Evolutionary conservation across 2,329 filamentous ascomycete genomes (phyloP), one percentile per base, ranked within the genome.

Genomic region (Chaetomiaceae sp.): DNA sequence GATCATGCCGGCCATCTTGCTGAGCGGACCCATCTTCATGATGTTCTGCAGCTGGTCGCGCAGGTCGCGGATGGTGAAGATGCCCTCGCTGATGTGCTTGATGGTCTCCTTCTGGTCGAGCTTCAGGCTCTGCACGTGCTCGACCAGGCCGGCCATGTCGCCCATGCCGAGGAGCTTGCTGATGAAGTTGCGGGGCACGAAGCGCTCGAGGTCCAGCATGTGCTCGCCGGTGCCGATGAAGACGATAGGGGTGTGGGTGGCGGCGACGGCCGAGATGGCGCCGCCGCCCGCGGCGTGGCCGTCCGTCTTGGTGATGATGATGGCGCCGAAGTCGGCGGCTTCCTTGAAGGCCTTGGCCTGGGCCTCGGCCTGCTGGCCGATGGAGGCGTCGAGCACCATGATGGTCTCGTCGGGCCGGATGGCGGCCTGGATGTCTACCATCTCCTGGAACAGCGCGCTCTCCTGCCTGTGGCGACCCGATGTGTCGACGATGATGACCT

Each of bases 1-100:
- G 54, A 98, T 97, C 93, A 98, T 98, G 59, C 90, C 89, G 0
- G 91, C 94, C 80, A 98, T 94, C 65, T 98, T 97, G 15, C 87
- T 94, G 1, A 98, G 71, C 0, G 93, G 93, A 0, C 93, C 93
- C 93, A 98, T 97, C 72, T 98, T 98, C 89, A 97, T 96, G 62
- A 98, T 96, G 61, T 97, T 97, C 48, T 85, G 86, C 11, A 98
- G 81, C 63, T 98, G 94, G 64, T 98, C 93, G 17, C 93, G 82
- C 56, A 98, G 76, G 64, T 98, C 93, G 45, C 93, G 85, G 27
- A 98, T 79, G 0, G 93, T 95, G 67, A 97, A 98, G 53, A 96
- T 90, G 46, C 93, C 93, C 61, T 96, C 91, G 6, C 88, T 86
- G 56, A 98, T 94, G 70, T 98, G 91, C 73, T 98, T 98, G 76